These are phyloP conservation scores for Chytriomyces sp. DNA, from an alignment of 192 early-diverging fungal species.

Conservation along the genomic window DNA sequence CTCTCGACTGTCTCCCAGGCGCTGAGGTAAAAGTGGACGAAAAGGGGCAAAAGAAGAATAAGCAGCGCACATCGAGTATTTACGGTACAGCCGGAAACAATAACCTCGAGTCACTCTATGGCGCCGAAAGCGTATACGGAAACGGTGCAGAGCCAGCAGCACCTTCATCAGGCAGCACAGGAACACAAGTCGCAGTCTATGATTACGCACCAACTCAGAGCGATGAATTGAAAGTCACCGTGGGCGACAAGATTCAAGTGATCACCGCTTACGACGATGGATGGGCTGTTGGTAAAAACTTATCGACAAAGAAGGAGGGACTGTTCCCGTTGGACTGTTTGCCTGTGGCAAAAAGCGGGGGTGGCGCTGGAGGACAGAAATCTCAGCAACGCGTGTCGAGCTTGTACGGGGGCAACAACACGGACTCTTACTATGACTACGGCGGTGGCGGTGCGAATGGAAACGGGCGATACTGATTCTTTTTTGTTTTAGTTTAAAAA, in stretches of 20 bases:
- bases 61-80: conserved; percentile 8
- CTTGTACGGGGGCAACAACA: not conserved
- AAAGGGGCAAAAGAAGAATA: conserved; percentile 22
- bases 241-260: conserved; percentile 24
- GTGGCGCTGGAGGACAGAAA: not conserved
- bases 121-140: not conserved
- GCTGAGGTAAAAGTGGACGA: not conserved
- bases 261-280: conserved; percentile 16
- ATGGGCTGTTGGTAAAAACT: conserved; percentile 32
- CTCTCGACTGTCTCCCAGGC: conserved; percentile 17
- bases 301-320: conserved; percentile 9
- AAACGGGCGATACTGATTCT: no score
- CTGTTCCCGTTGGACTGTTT: conserved; percentile 22
- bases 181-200: conserved; percentile 8
- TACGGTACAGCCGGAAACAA: not conserved
- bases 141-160: not conserved
- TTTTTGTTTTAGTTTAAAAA: no score
- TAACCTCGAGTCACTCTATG: not conserved
- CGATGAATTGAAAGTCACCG: conserved; percentile 11
- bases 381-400: not conserved
- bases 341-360: not conserved
- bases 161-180: not conserved
- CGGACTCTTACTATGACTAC: not conserved
- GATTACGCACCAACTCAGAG: conserved; percentile 13
- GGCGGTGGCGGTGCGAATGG: no score